phyloP scores from a whole-genome alignment of 1,284 basidiomycete species.

The Ceratobasidium theobromae region DNA sequence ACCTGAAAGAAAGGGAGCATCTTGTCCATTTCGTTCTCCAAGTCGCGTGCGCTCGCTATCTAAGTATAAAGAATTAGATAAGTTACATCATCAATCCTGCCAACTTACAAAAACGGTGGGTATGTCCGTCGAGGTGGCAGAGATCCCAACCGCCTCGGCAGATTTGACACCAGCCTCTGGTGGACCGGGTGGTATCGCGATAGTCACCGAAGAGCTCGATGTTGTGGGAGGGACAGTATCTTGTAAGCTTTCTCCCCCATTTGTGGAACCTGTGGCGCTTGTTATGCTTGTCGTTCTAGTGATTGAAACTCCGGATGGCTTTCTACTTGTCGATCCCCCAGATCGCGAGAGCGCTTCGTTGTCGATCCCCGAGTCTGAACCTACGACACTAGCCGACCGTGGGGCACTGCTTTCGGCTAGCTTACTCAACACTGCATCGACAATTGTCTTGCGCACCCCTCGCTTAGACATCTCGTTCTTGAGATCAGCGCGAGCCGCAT shows the following conservation, averaged over 20 bases:
- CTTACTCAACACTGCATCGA: slow-evolving; percentile 66
- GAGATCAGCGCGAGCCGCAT: slow-evolving; percentile 86
- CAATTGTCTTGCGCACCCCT: slow-evolving; percentile 82
- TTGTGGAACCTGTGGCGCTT: slow-evolving; percentile 9
- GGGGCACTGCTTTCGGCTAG: slow-evolving; percentile 48
- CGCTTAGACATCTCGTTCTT: slow-evolving; percentile 89
- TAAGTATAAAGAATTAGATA: slow-evolving; percentile 45
- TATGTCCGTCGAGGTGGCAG: slow-evolving; percentile 56
- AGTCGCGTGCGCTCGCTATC: slow-evolving; percentile 81
- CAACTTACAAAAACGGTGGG: slow-evolving; percentile 56
- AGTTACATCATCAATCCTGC: neutral
- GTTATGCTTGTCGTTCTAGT: slow-evolving; percentile 12
- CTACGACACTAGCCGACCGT: slow-evolving; percentile 6
- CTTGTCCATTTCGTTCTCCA: slow-evolving; percentile 78
- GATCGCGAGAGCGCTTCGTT: slow-evolving; percentile 17
- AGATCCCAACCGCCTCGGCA: slow-evolving; percentile 2
- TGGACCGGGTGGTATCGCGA: slow-evolving; percentile 8
- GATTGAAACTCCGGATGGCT: neutral
- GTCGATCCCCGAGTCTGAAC: slow-evolving; percentile 22
- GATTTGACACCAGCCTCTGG: slow-evolving; percentile 1
- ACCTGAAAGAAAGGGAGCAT: slow-evolving; percentile 85
- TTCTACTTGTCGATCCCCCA: neutral
- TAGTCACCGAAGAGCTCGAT: neutral
- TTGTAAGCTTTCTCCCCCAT: slow-evolving; percentile 1
- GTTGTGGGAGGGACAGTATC: neutral